These are phyloP conservation scores for Cardiospermum halicacabum DNA, from an alignment of 345 rosid species.

Conservation along the genomic window DNA sequence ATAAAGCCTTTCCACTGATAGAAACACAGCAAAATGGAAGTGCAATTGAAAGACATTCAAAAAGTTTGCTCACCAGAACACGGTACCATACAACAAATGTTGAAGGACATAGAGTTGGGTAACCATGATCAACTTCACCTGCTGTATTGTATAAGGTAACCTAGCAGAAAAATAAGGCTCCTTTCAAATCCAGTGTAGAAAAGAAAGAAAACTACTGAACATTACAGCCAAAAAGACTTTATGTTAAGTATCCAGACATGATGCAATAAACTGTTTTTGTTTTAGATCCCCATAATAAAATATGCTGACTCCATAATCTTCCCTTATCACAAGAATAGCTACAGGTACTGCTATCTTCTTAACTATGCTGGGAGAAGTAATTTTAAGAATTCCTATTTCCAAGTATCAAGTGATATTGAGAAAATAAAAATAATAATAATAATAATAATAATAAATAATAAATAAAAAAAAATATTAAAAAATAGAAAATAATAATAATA, in stretches of 20 bases:
- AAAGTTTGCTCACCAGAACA: conserved; percentile 51
- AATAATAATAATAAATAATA: no score
- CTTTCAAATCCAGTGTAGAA: neutral
- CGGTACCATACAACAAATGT: conserved; percentile 73
- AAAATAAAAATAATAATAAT: no score
- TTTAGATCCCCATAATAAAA: neutral
- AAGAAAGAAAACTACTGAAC: conserved; percentile 3
- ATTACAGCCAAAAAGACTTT: neutral
- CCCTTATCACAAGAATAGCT: neutral
- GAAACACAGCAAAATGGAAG: neutral
- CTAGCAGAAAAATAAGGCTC: conserved; percentile 27
- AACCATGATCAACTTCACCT: conserved; percentile 43
- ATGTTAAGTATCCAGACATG: neutral
- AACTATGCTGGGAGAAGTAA: neutral
- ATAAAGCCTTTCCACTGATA: conserved; percentile 13
- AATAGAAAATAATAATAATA: no score
- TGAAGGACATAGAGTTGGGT: conserved; percentile 52
- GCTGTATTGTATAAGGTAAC: conserved; percentile 33
- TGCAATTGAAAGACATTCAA: neutral
- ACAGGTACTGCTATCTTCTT: neutral
- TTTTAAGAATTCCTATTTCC: neutral
- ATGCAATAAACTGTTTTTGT: neutral
- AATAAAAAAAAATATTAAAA: no score
- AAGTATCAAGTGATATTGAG: neutral
- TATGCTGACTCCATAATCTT: neutral